Evolutionary conservation across 2,329 filamentous ascomycete genomes (phyloP).

Genomic region (Xenosphaeropsis pyriputrescens): DNA sequence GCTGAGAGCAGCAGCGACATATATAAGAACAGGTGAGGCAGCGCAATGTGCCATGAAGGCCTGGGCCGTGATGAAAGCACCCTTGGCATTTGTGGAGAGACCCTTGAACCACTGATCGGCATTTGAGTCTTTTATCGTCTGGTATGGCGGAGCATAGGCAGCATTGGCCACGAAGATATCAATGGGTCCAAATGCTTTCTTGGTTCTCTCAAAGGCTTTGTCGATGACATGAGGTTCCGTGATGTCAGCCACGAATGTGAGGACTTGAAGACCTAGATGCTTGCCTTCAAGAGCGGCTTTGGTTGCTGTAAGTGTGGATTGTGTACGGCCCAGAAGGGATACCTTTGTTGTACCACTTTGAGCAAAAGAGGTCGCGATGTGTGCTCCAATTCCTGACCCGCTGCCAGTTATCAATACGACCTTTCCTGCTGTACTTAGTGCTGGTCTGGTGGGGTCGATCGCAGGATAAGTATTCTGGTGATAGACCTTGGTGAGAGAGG

Average conservation of each 20-base stretch:
- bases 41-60: too few species aligned
- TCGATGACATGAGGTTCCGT: background rate
- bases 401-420: constrained; percentile 6
- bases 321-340: constrained; percentile 11
- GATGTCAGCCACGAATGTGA: background rate
- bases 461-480: constrained; percentile 15
- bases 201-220: background rate
- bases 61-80: too few species aligned
- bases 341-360: constrained; percentile 11
- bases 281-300: background rate
- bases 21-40: background rate
- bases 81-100: background rate
- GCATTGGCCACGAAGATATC: background rate
- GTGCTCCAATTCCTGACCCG: constrained; percentile 7
- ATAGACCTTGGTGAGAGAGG: constrained; percentile 10
- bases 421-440: constrained; percentile 4
- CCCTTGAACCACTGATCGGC: background rate
- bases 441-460: constrained; percentile 12
- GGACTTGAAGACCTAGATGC: background rate
- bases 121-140: background rate
- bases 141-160: background rate
- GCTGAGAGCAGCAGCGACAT: background rate
- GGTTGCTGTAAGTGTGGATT: background rate
- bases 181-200: background rate
- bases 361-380: constrained; percentile 6